phyloP scores from a whole-genome alignment of 176 grass and related monocot species.

The Hyparrhenia diplandra region DNA sequence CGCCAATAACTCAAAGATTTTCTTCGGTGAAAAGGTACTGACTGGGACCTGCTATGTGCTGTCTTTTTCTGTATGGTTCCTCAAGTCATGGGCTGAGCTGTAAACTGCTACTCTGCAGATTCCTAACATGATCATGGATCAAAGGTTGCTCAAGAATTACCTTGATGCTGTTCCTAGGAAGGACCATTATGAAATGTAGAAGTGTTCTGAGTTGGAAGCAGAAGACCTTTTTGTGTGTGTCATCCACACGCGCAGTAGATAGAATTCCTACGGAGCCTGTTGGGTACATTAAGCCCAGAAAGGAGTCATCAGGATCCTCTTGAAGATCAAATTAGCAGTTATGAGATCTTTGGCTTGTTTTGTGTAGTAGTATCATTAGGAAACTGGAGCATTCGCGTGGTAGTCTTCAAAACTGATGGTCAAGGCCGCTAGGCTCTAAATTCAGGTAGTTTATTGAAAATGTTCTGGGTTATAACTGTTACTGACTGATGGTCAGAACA shows the following conservation, averaged over 20 bases:
- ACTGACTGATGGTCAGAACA: too few relatives aligned
- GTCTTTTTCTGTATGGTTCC: conserved; percentile 8
- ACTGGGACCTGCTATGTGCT: background rate
- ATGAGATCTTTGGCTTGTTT: background rate
- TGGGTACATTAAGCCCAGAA: background rate
- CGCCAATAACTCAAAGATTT: conserved; percentile 94
- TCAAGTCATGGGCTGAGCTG: conserved; percentile 1
- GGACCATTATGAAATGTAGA: conserved; percentile 29
- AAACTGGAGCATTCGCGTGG: background rate
- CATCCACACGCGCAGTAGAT: too few relatives aligned
- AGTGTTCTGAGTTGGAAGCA: background rate
- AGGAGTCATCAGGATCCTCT: background rate
- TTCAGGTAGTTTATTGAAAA: background rate
- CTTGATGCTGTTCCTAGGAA: conserved; percentile 32
- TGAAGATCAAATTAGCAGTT: background rate
- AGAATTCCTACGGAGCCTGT: background rate
- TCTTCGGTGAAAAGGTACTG: conserved; percentile 90
- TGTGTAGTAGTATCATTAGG: background rate
- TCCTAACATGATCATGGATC: conserved; percentile 85
- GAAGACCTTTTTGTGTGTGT: conserved; percentile 1
- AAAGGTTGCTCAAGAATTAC: conserved; percentile 58
- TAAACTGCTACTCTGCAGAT: conserved; percentile 34
- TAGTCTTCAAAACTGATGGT: background rate
- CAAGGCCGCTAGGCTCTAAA: background rate
- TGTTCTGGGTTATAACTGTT: too few relatives aligned